phyloP scores from a whole-genome alignment of 805 yeast species.

The Kazachstania viticola region DNA sequence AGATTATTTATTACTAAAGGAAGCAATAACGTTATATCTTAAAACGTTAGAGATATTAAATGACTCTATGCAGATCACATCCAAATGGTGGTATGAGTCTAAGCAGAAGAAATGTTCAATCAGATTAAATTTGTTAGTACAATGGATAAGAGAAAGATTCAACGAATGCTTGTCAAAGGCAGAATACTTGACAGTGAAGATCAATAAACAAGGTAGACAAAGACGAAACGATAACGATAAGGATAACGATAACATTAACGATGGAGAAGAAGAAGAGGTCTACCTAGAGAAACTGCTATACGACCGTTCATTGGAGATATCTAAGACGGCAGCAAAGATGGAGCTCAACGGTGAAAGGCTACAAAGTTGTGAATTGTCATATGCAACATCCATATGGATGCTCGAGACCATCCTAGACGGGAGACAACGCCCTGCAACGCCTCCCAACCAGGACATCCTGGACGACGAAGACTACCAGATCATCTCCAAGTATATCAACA shows the following conservation, averaged over 20 bases:
- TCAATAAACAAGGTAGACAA: constrained; percentile 28
- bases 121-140: constrained; percentile 58
- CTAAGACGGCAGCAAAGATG: constrained; percentile 80
- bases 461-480: constrained; percentile 65
- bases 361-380: constrained; percentile 71
- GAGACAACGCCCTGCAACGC: too few species aligned
- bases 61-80: constrained; percentile 73
- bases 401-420: constrained; percentile 67
- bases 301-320: constrained; percentile 88
- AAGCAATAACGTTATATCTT: constrained; percentile 75
- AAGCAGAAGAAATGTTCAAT: constrained; percentile 29
- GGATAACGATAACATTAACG: constrained; percentile 3
- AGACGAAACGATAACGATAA: too few species aligned
- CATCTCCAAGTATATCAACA: constrained; percentile 69
- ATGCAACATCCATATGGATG: constrained; percentile 94
- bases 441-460: constrained; percentile 42
- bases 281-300: constrained; percentile 79
- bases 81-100: constrained; percentile 75
- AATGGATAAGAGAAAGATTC: constrained; percentile 83
- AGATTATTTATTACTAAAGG: constrained; percentile 44
- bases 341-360: constrained; percentile 56
- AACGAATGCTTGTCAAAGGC: constrained; percentile 86
- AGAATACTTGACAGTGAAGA: constrained; percentile 54
- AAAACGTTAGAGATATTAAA: constrained; percentile 76
- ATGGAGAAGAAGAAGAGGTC: constrained; percentile 20